Evolutionary conservation across 1,139 yeast species (phyloP).

Genomic region (Magnusiomyces tetraspermus): DNA sequence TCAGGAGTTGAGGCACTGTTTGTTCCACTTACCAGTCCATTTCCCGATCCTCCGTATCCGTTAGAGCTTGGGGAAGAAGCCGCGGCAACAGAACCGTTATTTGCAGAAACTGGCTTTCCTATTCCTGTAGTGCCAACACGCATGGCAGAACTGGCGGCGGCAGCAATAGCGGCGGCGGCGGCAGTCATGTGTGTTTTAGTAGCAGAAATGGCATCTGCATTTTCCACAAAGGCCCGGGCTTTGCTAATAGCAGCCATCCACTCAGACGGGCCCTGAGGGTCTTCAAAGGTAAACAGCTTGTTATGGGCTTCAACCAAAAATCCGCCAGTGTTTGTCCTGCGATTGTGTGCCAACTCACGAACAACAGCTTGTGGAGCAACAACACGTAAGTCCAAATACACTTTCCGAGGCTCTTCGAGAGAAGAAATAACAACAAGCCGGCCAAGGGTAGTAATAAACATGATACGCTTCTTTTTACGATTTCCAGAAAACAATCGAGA

Average conservation of each 20-base stretch:
- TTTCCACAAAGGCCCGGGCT: conserved; percentile 24
- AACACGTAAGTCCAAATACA: conserved; percentile 25
- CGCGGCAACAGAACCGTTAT: neutral
- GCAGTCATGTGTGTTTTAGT: conserved; percentile 21
- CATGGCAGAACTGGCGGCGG: conserved; percentile 20
- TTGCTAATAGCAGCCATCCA: conserved; percentile 30
- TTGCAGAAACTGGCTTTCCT: too few relatives aligned
- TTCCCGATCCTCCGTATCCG: neutral
- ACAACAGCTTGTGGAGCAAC: conserved; percentile 29
- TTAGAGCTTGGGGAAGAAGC: too few relatives aligned
- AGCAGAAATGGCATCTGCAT: conserved; percentile 19
- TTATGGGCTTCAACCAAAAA: conserved; percentile 30
- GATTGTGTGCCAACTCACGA: conserved; percentile 29
- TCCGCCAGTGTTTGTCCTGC: conserved; percentile 24
- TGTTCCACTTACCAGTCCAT: neutral
- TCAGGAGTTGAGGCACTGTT: neutral
- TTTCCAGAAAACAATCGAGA: conserved; percentile 27
- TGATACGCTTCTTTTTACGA: conserved; percentile 27
- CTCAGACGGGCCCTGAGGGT: conserved; percentile 25
- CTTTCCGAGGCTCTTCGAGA: conserved; percentile 5
- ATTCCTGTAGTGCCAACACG: neutral
- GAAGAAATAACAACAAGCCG: conserved; percentile 22
- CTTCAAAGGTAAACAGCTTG: conserved; percentile 31
- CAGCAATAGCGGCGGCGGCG: conserved; percentile 33
- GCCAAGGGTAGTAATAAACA: conserved; percentile 31